phyloP scores from a whole-genome alignment of 352 stramenopile species.

The Phytophthora meadii region DNA sequence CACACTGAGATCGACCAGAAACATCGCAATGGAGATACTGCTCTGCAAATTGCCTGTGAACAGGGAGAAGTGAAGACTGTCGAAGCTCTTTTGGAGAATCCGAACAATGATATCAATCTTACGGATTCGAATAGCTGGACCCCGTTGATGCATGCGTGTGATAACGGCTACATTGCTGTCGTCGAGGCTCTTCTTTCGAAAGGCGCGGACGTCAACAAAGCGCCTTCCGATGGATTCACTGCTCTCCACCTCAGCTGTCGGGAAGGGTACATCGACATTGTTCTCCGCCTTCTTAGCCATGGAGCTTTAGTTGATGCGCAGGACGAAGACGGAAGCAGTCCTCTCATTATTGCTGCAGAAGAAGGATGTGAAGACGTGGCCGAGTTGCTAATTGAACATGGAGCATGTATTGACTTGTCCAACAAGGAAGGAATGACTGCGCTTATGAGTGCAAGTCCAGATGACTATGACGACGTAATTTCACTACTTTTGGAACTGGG shows the following conservation, averaged over 20 bases:
- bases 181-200: not conserved
- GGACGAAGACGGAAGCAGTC: constrained; percentile 4
- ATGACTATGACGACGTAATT: not conserved
- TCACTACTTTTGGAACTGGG: constrained; percentile 9
- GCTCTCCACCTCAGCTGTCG: constrained; percentile 15
- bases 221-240: not conserved
- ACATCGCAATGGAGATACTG: not conserved
- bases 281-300: not conserved
- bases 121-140: not conserved
- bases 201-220: too few species aligned
- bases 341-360: constrained; percentile 17
- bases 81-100: not conserved
- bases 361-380: constrained; percentile 3
- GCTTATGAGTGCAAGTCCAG: constrained; percentile 1
- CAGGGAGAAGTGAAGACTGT: not conserved
- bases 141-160: not conserved
- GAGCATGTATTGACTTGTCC: constrained; percentile 3
- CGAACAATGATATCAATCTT: not conserved
- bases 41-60: not conserved
- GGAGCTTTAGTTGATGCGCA: constrained; percentile 5
- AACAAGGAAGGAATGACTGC: constrained; percentile 1
- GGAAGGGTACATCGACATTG: not conserved
- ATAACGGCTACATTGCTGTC: not conserved
- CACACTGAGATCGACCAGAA: not conserved
- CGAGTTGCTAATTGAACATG: constrained; percentile 9